Evolutionary conservation across 176 grass and related monocot species (phyloP).

Genomic region (Juncus inflexus): DNA sequence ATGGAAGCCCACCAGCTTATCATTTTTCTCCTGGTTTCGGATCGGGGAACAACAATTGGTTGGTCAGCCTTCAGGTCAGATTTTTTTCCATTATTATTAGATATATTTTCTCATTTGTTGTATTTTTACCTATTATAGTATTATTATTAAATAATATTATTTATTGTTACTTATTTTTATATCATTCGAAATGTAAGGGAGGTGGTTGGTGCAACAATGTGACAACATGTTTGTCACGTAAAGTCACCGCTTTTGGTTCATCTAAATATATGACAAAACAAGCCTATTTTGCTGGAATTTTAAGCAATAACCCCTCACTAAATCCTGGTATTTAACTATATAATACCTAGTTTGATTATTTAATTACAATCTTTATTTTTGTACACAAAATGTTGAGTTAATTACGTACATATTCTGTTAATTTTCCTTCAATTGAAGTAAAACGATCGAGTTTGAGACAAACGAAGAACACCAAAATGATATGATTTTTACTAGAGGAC

Average conservation of each 20-base stretch:
- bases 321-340: conserved; percentile 48
- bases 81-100: not conserved
- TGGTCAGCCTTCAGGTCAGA: conserved; percentile 60
- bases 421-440: too few species aligned
- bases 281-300: conserved; percentile 59
- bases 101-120: not conserved
- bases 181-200: conserved; percentile 37
- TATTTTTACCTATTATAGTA: not conserved
- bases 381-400: not conserved
- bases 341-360: not conserved
- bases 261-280: conserved; percentile 70
- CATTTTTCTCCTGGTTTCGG: conserved; percentile 61
- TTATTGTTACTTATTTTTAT: too few species aligned
- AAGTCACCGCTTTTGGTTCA: conserved; percentile 64
- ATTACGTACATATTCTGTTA: too few species aligned
- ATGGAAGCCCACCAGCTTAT: conserved; percentile 82
- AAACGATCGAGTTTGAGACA: not conserved
- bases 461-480: too few species aligned
- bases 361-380: too few species aligned
- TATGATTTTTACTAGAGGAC: too few species aligned
- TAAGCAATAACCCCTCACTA: conserved; percentile 35
- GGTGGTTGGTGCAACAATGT: conserved; percentile 79
- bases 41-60: conserved; percentile 63
- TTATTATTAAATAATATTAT: not conserved
- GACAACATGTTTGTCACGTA: conserved; percentile 52